phyloP scores from a whole-genome alignment of 176 grass and related monocot genomes.

The Aechmea fasciata region DNA sequence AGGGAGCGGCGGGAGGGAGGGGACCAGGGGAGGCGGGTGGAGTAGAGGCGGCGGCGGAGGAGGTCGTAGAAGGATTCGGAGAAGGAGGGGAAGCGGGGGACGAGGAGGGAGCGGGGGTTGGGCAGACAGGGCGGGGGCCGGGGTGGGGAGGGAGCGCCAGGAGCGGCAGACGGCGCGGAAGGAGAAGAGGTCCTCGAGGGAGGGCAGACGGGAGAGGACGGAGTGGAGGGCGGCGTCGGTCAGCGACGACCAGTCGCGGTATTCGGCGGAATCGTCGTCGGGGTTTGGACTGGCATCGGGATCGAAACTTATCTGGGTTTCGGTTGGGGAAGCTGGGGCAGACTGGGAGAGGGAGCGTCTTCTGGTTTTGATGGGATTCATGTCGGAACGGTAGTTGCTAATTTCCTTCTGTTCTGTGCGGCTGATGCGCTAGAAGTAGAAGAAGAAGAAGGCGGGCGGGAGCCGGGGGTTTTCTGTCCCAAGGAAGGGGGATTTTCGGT shows the following conservation, averaged over 20 bases:
- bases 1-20: slow-evolving; percentile 30
- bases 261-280: not conserved
- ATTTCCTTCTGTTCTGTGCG: too few relatives aligned
- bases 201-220: slow-evolving; percentile 37
- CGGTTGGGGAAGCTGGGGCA: not conserved
- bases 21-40: slow-evolving; percentile 38
- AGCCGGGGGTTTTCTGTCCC: too few relatives aligned
- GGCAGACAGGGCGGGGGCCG: slow-evolving; percentile 27
- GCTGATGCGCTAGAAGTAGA: too few relatives aligned
- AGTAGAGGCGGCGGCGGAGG: slow-evolving; percentile 35
- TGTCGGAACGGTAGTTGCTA: too few relatives aligned
- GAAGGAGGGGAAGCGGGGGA: slow-evolving; percentile 41
- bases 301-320: not conserved
- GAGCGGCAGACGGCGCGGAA: slow-evolving; percentile 37
- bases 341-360: too few relatives aligned
- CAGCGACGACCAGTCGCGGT: slow-evolving; percentile 25
- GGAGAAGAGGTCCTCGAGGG: slow-evolving; percentile 54
- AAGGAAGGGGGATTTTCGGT: too few relatives aligned
- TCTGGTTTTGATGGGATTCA: too few relatives aligned
- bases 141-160: slow-evolving; percentile 34
- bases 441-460: too few relatives aligned
- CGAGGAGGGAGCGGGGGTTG: slow-evolving; percentile 48
- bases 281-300: not conserved
- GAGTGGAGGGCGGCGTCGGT: slow-evolving; percentile 34
- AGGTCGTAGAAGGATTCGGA: slow-evolving; percentile 54